Evolutionary conservation across 2,329 filamentous ascomycete genomes (phyloP).

Genomic region (Colletotrichum nymphaeae): DNA sequence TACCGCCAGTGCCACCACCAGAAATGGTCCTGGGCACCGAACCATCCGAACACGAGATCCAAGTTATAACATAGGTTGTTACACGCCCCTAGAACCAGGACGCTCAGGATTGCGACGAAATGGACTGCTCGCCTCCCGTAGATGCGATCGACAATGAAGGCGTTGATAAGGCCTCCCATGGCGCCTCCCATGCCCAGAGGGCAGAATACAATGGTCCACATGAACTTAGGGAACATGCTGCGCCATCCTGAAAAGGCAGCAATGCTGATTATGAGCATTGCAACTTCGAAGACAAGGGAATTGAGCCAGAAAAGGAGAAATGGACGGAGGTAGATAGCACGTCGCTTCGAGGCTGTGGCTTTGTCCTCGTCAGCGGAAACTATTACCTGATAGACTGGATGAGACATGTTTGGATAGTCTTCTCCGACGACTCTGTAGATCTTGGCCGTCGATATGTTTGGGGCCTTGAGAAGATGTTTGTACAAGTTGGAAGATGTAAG

Average conservation of each 20-base stretch:
- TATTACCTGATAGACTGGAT: neutral
- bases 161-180: constrained; percentile 6
- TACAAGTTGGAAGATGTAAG: neutral
- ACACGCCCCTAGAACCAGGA: neutral
- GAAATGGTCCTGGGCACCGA: neutral
- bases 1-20: constrained; percentile 16
- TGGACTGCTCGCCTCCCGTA: neutral
- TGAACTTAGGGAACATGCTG: neutral
- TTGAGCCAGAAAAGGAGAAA: constrained; percentile 3
- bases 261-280: constrained; percentile 1
- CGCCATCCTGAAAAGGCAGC: neutral
- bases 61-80: neutral
- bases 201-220: neutral
- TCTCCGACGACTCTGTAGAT: neutral
- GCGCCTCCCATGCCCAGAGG: constrained; percentile 3
- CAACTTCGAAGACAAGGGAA: constrained; percentile 1
- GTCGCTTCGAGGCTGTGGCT: neutral
- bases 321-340: neutral
- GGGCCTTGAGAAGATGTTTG: neutral
- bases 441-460: neutral
- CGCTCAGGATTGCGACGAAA: neutral
- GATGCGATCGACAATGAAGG: constrained; percentile 8
- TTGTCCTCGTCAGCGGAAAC: neutral
- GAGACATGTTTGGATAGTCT: neutral
- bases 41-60: constrained; percentile 4